Base-by-base conservation (phyloP, 1,139 yeast genomes). In the Meyerozyma elateridarum region DNA sequence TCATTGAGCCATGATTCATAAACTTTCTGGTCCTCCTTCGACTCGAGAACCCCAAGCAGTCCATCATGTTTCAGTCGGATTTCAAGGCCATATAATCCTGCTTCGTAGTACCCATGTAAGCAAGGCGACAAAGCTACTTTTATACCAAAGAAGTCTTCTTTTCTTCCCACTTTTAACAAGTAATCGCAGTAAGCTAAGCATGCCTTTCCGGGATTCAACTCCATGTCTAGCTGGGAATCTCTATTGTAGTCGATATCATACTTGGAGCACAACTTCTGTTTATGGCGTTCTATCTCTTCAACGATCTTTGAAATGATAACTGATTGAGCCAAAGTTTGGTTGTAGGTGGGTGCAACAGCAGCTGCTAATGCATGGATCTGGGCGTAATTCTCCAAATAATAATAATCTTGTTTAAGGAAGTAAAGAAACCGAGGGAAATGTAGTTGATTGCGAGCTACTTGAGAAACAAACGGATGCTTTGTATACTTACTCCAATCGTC, bases 41-140 rank as follows among this genome's bases (percentile, higher is more conserved):
- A 11, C 9, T 31, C 28, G 22, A 41, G 35, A 11, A 22, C 36
- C 6, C 52, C 54, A 13, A 38, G 20, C 4, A 25, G 14, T 5
- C 36, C 45, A 15, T 41, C 41, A 15, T 34, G 40, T 1, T 27
- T 13, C 8, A 36, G 37, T 31, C 48, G 34, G 8, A 44, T 29
- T 4, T 36, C 20, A 9, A 37, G 36, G 1, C 63, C 71, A 36
- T 44, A 52, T 1, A 33, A 30, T 0, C 63, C 72, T 0, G 84
- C 79, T 36, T 74, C 71, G 22, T 72, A 72, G 51, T 82, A 83
- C 1, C 95, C 95, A 50, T 79, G 73, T 27, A 83, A 58, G 53
- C 95, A 85, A 0, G 95, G 94, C 2, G 88, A 73, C 32, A 84
- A 56, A 0, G 93, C 85, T 5, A 79, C 70, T 38, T 76, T 74